A percentile compares a stretch with the other conserved stretches of the same genome.
Conservation (phyloP, 306 rosid genomes). For the Canavalia ensiformis region DNA sequence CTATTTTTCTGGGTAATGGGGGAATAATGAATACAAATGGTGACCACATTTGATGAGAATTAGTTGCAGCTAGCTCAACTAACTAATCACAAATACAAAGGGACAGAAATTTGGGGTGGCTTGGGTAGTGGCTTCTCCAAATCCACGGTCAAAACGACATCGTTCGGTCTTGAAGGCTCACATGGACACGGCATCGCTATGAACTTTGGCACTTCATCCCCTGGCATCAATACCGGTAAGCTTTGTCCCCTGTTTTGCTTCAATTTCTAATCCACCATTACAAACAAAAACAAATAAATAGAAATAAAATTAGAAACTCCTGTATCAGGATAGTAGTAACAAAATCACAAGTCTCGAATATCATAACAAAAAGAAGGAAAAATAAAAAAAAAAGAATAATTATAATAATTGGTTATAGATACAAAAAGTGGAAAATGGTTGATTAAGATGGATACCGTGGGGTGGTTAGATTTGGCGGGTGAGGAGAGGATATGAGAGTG, state of each 20-base stretch:
- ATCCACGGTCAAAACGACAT: constrained; percentile 55
- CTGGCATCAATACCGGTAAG: constrained; percentile 92
- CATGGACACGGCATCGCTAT: constrained; percentile 95
- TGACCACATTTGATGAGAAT: constrained; percentile 33
- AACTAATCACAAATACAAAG: constrained; percentile 51
- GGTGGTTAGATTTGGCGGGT: constrained; percentile 54
- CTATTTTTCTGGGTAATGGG: neutral
- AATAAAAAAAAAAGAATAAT: too few relatives aligned
- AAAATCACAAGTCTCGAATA: too few relatives aligned
- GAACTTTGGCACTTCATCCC: constrained; percentile 83
- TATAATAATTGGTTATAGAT: too few relatives aligned
- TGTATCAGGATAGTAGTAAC: neutral
- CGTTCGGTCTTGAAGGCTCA: constrained; percentile 65
- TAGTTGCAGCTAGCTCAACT: neutral
- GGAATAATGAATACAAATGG: constrained; percentile 26
- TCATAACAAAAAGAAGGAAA: too few relatives aligned
- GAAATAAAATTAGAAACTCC: neutral
- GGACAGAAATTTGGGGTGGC: constrained; percentile 69
- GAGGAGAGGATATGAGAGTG: constrained; percentile 49
- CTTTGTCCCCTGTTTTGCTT: constrained; percentile 58
- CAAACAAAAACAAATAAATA: neutral
- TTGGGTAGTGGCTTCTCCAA: constrained; percentile 67
- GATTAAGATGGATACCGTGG: constrained; percentile 46
- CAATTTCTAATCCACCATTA: constrained; percentile 52
- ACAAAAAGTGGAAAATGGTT: neutral